Percentiles rank a stretch among this genome's conserved stretches.
phyloP scores from a whole-genome alignment of 2,329 filamentous ascomycete species.

The Trichoderma gracile region DNA sequence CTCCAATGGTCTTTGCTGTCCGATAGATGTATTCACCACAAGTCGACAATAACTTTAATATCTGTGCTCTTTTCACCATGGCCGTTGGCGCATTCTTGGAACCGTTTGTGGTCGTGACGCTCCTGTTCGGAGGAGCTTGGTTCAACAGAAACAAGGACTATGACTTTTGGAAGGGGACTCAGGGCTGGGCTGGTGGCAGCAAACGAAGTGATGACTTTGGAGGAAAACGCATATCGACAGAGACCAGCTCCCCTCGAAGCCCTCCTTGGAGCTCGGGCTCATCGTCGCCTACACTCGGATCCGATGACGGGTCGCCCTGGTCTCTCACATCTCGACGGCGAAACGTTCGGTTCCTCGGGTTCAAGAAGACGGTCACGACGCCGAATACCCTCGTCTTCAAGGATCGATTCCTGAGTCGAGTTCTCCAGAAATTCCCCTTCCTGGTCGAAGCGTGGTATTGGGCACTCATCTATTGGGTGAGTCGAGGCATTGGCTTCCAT shows the following conservation, averaged over 20 bases:
- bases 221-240: slow-evolving; percentile 32
- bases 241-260: slow-evolving; percentile 29
- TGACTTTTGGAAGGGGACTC: slow-evolving; percentile 33
- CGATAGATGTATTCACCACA: slow-evolving; percentile 18
- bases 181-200: slow-evolving; percentile 29
- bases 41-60: slow-evolving; percentile 20
- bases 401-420: slow-evolving; percentile 43
- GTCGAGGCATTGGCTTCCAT: slow-evolving; percentile 31
- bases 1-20: background rate
- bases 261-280: slow-evolving; percentile 34
- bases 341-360: slow-evolving; percentile 39
- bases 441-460: slow-evolving; percentile 76
- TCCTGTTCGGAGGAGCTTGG: slow-evolving; percentile 48
- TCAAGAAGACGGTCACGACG: slow-evolving; percentile 36
- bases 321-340: slow-evolving; percentile 35
- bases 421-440: slow-evolving; percentile 69
- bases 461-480: slow-evolving; percentile 75
- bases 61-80: slow-evolving; percentile 34
- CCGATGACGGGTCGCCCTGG: slow-evolving; percentile 33
- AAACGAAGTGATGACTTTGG: slow-evolving; percentile 38
- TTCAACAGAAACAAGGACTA: slow-evolving; percentile 47
- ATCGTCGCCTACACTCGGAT: slow-evolving; percentile 32
- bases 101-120: slow-evolving; percentile 45
- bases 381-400: slow-evolving; percentile 40
- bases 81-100: slow-evolving; percentile 45